Evolutionary conservation across 2,329 filamentous ascomycete species (phyloP).

Genomic region (Curvularia sp.): DNA sequence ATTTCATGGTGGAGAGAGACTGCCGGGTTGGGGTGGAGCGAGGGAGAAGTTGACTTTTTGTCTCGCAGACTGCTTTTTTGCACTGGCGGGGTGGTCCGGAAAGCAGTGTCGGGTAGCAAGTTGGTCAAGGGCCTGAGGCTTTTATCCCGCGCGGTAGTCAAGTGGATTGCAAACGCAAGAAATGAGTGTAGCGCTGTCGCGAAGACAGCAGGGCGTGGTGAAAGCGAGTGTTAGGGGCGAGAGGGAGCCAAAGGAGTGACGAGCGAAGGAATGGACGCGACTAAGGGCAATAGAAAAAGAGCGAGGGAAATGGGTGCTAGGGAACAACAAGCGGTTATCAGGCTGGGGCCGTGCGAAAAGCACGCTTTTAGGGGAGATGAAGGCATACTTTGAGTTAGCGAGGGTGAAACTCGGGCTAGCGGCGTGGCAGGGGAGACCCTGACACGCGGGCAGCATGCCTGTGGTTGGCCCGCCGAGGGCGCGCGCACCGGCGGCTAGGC

Average conservation of each 20-base stretch:
- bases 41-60: slow-evolving; percentile 5
- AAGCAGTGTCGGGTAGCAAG: neutral
- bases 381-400: slow-evolving; percentile 48
- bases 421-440: slow-evolving; percentile 24
- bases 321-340: slow-evolving; percentile 39
- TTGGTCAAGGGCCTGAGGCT: neutral
- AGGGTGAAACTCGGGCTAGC: slow-evolving; percentile 45
- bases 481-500: slow-evolving; percentile 34
- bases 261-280: slow-evolving; percentile 38
- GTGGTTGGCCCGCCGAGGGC: slow-evolving; percentile 29
- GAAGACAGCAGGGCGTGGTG: slow-evolving; percentile 21
- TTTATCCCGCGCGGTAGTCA: slow-evolving; percentile 13
- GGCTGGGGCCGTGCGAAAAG: slow-evolving; percentile 28
- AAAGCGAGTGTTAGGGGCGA: slow-evolving; percentile 35
- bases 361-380: slow-evolving; percentile 45
- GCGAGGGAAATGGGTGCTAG: slow-evolving; percentile 16
- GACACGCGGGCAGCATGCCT: slow-evolving; percentile 13
- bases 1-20: slow-evolving; percentile 41
- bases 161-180: slow-evolving; percentile 33
- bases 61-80: slow-evolving; percentile 12
- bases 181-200: slow-evolving; percentile 38
- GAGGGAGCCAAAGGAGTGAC: slow-evolving; percentile 33
- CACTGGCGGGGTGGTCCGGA: neutral
- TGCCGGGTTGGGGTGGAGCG: slow-evolving; percentile 10
- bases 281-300: slow-evolving; percentile 31